These are phyloP conservation scores for Periglandula ipomoeae DNA, from an alignment of 2,329 filamentous ascomycete species.

Conservation along the genomic window DNA sequence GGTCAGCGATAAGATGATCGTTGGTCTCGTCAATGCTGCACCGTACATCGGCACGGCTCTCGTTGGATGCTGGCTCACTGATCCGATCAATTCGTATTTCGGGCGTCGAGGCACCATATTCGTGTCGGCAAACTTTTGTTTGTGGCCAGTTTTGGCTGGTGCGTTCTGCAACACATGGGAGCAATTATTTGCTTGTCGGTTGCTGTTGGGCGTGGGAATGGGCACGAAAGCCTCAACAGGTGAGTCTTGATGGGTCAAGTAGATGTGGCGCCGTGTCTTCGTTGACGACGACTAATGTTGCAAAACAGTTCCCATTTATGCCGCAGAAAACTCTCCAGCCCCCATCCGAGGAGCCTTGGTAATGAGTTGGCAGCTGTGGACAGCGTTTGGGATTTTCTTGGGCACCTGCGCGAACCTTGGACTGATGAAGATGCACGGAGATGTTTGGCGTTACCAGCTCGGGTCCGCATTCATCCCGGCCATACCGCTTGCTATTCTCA, in stretches of 20 bases:
- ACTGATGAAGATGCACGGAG: slow-evolving; percentile 20
- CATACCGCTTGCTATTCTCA: slow-evolving; percentile 45
- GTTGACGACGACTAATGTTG: neutral
- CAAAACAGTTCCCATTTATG: slow-evolving; percentile 57
- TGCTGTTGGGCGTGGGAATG: slow-evolving; percentile 70
- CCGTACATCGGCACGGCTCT: slow-evolving; percentile 40
- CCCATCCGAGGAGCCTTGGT: slow-evolving; percentile 65
- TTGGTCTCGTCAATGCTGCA: slow-evolving; percentile 59
- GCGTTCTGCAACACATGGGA: slow-evolving; percentile 64
- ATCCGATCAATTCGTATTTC: slow-evolving; percentile 43
- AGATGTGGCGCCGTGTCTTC: neutral
- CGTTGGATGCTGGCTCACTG: slow-evolving; percentile 56
- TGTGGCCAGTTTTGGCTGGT: slow-evolving; percentile 61
- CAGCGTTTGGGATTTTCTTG: slow-evolving; percentile 50
- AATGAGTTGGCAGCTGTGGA: slow-evolving; percentile 74
- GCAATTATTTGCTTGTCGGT: slow-evolving; percentile 60
- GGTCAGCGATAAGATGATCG: slow-evolving; percentile 34
- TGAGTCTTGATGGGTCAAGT: slow-evolving; percentile 14
- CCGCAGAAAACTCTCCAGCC: slow-evolving; percentile 64
- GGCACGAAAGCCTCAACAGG: slow-evolving; percentile 60
- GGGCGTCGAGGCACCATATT: slow-evolving; percentile 53
- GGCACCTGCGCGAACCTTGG: slow-evolving; percentile 54
- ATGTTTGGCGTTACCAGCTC: slow-evolving; percentile 53
- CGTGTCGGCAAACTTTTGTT: slow-evolving; percentile 62
- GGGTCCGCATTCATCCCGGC: slow-evolving; percentile 55